Percentiles rank a stretch among this genome's conserved stretches.
These are phyloP conservation scores for Trichophyton mentagrophytes DNA, from an alignment of 2,329 filamentous ascomycete genomes.

Conservation along the genomic window DNA sequence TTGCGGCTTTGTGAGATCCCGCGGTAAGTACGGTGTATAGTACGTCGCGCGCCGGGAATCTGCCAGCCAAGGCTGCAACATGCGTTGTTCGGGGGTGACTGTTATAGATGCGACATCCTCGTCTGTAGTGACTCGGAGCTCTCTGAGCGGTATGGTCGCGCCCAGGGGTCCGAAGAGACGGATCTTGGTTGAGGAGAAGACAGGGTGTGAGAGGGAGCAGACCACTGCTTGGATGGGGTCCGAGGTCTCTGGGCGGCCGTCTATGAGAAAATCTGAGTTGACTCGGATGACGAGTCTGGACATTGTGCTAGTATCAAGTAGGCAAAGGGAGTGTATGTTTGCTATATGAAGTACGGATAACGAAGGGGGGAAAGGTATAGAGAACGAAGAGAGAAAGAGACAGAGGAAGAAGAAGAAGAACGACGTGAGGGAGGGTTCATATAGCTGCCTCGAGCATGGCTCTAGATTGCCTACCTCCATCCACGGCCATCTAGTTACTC, in stretches of 20 bases:
- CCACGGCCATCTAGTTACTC: neutral
- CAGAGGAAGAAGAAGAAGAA: neutral
- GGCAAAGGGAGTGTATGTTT: too few relatives aligned
- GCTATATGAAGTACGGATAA: neutral
- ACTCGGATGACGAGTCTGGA: neutral
- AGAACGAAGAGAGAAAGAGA: neutral
- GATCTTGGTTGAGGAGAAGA: constrained; percentile 9
- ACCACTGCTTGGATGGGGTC: constrained; percentile 1
- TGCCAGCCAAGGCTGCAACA: neutral
- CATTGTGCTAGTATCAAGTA: neutral
- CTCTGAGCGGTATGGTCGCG: constrained; percentile 4
- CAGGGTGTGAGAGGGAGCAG: constrained; percentile 3
- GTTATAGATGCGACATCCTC: neutral
- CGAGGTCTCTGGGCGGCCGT: neutral
- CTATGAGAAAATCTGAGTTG: neutral
- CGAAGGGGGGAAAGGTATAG: neutral
- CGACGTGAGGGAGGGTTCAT: neutral
- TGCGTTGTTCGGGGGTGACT: neutral
- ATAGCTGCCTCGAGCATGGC: neutral
- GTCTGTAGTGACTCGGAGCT: constrained; percentile 1
- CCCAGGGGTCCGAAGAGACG: constrained; percentile 5
- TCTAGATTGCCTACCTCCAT: too few relatives aligned
- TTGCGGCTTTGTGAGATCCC: constrained; percentile 1
- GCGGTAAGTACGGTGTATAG: constrained; percentile 4
- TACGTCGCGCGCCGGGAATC: constrained; percentile 2